phyloP scores from a whole-genome alignment of 2,329 filamentous ascomycete species.

The Calonectria pauciramosa region DNA sequence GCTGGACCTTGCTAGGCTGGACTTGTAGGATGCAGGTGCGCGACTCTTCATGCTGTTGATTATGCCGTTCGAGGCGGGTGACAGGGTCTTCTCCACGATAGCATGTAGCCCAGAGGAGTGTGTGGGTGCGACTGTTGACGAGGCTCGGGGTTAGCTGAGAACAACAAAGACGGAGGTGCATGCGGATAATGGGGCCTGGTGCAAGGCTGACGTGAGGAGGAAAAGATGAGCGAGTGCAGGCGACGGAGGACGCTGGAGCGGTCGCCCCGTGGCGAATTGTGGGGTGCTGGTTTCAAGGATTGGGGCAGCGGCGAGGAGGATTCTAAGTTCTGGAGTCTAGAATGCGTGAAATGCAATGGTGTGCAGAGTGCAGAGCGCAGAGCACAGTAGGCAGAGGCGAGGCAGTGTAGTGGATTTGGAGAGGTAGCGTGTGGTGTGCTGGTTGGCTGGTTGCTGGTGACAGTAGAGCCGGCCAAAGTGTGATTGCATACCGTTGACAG shows the following conservation, averaged over 20 bases:
- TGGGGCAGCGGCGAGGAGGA: conserved; percentile 19
- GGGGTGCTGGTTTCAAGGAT: conserved; percentile 43
- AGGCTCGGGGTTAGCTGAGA: conserved; percentile 38
- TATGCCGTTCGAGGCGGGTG: conserved; percentile 55
- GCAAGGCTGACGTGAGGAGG: conserved; percentile 37
- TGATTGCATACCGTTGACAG: conserved; percentile 39
- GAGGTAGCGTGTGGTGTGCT: neutral
- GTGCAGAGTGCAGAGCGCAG: conserved; percentile 1
- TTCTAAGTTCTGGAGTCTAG: neutral
- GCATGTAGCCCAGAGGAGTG: conserved; percentile 46
- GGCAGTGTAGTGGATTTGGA: neutral
- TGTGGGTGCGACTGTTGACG: conserved; percentile 35
- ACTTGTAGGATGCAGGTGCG: conserved; percentile 49
- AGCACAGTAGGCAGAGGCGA: neutral
- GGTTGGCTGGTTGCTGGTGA: neutral
- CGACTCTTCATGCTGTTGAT: conserved; percentile 57
- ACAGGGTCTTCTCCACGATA: conserved; percentile 50
- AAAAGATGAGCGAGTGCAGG: conserved; percentile 16
- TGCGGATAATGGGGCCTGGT: conserved; percentile 15
- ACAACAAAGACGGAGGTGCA: conserved; percentile 10
- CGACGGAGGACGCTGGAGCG: conserved; percentile 22
- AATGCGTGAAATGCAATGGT: conserved; percentile 27
- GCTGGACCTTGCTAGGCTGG: conserved; percentile 49
- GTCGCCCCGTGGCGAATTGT: conserved; percentile 38
- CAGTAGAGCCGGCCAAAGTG: neutral